Evolutionary conservation across 1,139 yeast species (phyloP).

Genomic region (Zygotorulaspora mrakii): DNA sequence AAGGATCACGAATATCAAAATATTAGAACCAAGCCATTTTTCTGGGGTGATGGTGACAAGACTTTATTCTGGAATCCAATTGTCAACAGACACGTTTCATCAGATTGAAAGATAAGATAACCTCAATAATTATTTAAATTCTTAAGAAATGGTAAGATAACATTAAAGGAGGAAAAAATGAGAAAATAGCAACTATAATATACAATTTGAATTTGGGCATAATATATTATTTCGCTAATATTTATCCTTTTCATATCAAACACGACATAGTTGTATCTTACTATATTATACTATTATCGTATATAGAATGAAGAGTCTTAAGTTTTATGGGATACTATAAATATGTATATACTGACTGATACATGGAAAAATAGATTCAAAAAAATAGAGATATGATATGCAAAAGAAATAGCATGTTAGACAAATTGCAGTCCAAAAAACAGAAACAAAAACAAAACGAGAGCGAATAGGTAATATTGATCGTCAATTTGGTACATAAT

Average conservation of each 20-base stretch:
- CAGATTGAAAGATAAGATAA: too few species aligned
- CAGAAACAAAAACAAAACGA: too few species aligned
- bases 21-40: slow-evolving; percentile 78
- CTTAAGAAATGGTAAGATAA: too few species aligned
- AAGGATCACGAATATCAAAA: slow-evolving; percentile 85
- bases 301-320: not conserved
- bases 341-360: not conserved
- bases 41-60: slow-evolving; percentile 99
- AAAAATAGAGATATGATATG: not conserved
- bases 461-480: too few species aligned
- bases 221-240: slow-evolving; percentile 13
- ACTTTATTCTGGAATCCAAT: slow-evolving; percentile 94
- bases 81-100: slow-evolving; percentile 73
- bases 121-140: too few species aligned
- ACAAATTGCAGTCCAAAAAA: not conserved
- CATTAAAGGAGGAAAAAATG: not conserved
- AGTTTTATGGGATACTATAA: not conserved
- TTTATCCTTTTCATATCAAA: slow-evolving; percentile 7
- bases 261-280: not conserved
- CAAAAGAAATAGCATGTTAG: not conserved
- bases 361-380: too few species aligned
- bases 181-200: slow-evolving; percentile 3
- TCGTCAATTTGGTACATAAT: too few species aligned
- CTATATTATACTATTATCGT: not conserved
- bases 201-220: slow-evolving; percentile 10